Evolutionary conservation across 805 yeast genomes (phyloP).

Genomic region (Wickerhamomyces subpelliculosus): DNA sequence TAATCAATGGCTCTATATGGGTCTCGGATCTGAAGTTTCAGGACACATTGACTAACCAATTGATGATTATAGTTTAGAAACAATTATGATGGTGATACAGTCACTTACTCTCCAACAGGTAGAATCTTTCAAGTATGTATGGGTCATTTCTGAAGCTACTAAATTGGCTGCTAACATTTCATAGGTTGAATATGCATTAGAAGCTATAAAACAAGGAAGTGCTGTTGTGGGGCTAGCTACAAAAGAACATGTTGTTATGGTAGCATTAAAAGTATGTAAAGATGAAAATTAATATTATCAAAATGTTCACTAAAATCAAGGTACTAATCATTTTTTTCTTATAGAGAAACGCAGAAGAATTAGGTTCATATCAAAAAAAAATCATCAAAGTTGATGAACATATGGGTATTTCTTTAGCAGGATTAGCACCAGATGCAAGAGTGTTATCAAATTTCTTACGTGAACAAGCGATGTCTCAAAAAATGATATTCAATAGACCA

Average conservation of each 20-base stretch:
- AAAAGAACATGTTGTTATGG: conserved; percentile 80
- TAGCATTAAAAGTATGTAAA: conserved; percentile 59
- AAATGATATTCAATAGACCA: conserved; percentile 80
- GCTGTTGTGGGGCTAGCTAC: conserved; percentile 95
- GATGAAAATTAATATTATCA: conserved; percentile 5
- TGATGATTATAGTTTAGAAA: conserved; percentile 74
- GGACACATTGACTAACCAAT: not conserved
- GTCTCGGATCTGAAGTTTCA: no score
- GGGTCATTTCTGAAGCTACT: no score
- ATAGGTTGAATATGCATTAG: conserved; percentile 73
- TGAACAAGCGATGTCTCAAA: conserved; percentile 85
- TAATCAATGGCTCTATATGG: conserved; percentile 9
- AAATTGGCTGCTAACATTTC: conserved; percentile 3
- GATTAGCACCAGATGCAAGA: conserved; percentile 97
- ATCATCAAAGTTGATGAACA: conserved; percentile 88
- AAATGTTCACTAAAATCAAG: no score
- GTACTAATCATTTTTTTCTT: not conserved
- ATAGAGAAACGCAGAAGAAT: conserved; percentile 87
- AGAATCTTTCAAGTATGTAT: conserved; percentile 70
- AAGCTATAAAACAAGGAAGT: conserved; percentile 96
- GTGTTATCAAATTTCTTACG: conserved; percentile 84
- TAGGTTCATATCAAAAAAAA: conserved; percentile 95
- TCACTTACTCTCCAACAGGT: conserved; percentile 94
- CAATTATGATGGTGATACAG: conserved; percentile 97
- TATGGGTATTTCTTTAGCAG: conserved; percentile 92